These are phyloP conservation scores for Didymella lethalis DNA, from an alignment of 2,329 filamentous ascomycete genomes.

Conservation along the genomic window DNA sequence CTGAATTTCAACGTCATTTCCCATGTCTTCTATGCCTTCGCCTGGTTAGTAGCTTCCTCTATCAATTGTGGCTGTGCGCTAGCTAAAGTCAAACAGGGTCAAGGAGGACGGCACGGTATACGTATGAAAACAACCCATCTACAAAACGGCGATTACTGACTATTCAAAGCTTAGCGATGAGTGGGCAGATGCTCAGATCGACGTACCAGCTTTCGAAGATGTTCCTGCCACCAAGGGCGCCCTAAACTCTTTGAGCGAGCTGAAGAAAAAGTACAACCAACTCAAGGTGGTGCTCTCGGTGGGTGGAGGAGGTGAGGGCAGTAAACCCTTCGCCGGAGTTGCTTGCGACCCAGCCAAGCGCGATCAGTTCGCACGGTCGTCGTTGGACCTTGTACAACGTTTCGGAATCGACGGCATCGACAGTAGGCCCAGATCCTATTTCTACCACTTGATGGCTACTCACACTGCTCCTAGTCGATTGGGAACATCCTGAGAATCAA, in stretches of 20 bases:
- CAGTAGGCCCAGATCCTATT: conserved; percentile 59
- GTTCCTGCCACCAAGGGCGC: conserved; percentile 57
- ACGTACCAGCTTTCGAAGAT: conserved; percentile 68
- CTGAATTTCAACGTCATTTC: conserved; percentile 80
- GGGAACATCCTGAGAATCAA: conserved; percentile 75
- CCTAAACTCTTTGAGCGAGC: conserved; percentile 73
- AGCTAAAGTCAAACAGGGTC: conserved; percentile 60
- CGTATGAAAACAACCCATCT: conserved; percentile 61
- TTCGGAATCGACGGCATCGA: conserved; percentile 80
- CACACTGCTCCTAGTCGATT: conserved; percentile 68
- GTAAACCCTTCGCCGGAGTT: conserved; percentile 71
- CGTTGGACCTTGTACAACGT: conserved; percentile 71
- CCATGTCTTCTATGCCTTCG: conserved; percentile 85
- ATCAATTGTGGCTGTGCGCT: conserved; percentile 19
- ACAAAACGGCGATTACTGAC: conserved; percentile 32
- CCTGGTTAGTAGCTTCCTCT: conserved; percentile 56
- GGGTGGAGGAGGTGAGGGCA: conserved; percentile 74
- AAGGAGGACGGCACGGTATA: conserved; percentile 76
- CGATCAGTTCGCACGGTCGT: conserved; percentile 75
- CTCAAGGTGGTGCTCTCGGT: conserved; percentile 80
- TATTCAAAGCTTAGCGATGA: conserved; percentile 74
- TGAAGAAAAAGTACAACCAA: conserved; percentile 74
- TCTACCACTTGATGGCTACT: conserved; percentile 13
- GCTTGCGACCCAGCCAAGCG: conserved; percentile 67
- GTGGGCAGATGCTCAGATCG: conserved; percentile 75